phyloP scores from a whole-genome alignment of 2,329 filamentous ascomycete genomes.

The Dactylellina drechsleri region DNA sequence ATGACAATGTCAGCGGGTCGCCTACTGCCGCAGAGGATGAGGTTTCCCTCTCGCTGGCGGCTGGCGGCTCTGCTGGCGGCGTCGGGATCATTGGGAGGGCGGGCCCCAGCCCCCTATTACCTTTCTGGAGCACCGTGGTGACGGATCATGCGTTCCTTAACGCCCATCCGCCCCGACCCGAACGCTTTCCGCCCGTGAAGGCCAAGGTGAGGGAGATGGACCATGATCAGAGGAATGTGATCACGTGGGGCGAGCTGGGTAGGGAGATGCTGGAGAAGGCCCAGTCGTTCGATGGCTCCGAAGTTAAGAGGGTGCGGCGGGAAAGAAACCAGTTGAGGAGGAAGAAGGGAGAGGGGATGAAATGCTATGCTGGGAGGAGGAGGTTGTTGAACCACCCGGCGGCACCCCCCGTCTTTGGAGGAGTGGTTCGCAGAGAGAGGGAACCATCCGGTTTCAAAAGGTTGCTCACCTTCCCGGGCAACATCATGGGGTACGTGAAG shows the following conservation, averaged over 20 bases:
- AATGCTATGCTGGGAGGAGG: background rate
- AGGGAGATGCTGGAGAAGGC: background rate
- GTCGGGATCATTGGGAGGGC: too few species aligned
- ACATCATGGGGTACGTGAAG: background rate
- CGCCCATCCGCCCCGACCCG: background rate
- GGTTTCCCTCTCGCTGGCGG: background rate
- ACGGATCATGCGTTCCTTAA: background rate
- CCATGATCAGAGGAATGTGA: background rate
- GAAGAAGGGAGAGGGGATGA: background rate
- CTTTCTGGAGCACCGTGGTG: background rate
- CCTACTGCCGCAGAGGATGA: background rate
- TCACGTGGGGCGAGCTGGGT: background rate
- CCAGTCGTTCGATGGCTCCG: background rate
- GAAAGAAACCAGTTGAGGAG: background rate
- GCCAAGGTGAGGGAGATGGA: conserved; percentile 2
- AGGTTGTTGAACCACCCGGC: background rate
- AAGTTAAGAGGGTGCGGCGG: background rate
- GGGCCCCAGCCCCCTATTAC: too few species aligned
- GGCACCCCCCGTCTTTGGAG: background rate
- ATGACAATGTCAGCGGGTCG: background rate
- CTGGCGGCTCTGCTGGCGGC: too few species aligned
- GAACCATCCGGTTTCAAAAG: background rate
- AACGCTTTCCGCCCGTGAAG: background rate
- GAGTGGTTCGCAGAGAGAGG: background rate
- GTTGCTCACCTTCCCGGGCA: background rate